Conservation (phyloP, 2,329 filamentous ascomycete genomes). For the Pseudogymnoascus sp. region DNA sequence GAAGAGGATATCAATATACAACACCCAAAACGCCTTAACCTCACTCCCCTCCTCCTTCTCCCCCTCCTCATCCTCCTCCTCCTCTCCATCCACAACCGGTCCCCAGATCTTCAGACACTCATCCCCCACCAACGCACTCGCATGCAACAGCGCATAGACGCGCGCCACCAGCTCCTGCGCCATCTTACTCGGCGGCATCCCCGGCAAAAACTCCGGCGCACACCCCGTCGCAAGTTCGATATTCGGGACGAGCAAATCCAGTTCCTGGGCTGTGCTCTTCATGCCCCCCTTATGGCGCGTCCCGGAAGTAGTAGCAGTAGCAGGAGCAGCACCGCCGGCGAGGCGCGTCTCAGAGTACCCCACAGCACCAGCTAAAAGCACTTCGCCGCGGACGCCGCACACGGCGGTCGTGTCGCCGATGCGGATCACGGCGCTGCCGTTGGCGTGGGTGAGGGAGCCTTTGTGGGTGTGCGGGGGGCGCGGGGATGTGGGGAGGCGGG, state of each 20-base stretch:
- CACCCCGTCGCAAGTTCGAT: conserved; percentile 88
- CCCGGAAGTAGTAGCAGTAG: background rate
- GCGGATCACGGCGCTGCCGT: conserved; percentile 83
- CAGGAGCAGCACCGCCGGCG: too few relatives aligned
- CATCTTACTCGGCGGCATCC: conserved; percentile 67
- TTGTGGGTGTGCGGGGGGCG: conserved; percentile 70
- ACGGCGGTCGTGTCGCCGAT: conserved; percentile 90
- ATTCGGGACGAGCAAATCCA: conserved; percentile 82
- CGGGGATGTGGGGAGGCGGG: conserved; percentile 61
- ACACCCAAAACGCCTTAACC: conserved; percentile 83
- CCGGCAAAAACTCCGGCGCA: conserved; percentile 76
- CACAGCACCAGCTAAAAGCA: conserved; percentile 69
- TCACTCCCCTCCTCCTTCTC: conserved; percentile 31
- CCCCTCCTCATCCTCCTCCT: conserved; percentile 25
- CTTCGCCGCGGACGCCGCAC: conserved; percentile 82
- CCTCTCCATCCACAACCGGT: conserved; percentile 39
- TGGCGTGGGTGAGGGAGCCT: conserved; percentile 77
- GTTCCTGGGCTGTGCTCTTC: conserved; percentile 43
- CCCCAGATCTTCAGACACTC: conserved; percentile 69
- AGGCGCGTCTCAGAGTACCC: conserved; percentile 44
- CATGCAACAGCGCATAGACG: conserved; percentile 68
- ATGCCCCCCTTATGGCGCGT: conserved; percentile 20
- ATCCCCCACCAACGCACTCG: conserved; percentile 54
- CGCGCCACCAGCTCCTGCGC: conserved; percentile 78
- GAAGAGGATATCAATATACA: conserved; percentile 93